Percentiles rank a stretch among this genome's conserved stretches.
Evolutionary conservation across 495 filamentous ascomycete genomes (phyloP).

Genomic region (Cercophora samala): DNA sequence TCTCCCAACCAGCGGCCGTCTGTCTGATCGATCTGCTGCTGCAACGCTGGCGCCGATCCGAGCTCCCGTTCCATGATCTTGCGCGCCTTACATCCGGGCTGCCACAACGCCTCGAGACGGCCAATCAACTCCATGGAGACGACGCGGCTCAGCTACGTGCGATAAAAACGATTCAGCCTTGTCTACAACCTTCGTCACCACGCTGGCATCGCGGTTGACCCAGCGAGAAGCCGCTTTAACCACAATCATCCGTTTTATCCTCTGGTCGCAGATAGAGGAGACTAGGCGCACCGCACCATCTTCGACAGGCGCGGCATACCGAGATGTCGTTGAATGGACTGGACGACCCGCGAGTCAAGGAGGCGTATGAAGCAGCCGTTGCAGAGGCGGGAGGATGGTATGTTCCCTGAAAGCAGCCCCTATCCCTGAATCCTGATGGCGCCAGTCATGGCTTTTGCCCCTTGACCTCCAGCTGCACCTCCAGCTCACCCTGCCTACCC

Average conservation of each 20-base stretch:
- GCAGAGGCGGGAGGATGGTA: conserved; percentile 94
- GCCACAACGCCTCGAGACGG: conserved; percentile 16
- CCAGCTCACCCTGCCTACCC: not conserved
- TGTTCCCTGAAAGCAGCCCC: conserved; percentile 30
- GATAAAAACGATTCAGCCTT: conserved; percentile 13
- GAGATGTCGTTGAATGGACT: conserved; percentile 97
- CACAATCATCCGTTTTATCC: conserved; percentile 18
- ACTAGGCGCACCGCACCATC: conserved; percentile 4
- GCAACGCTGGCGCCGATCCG: conserved; percentile 19
- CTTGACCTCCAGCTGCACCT: not conserved
- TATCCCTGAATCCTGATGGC: not conserved
- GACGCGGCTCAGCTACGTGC: conserved; percentile 9
- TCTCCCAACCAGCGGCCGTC: not conserved
- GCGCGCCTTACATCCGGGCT: conserved; percentile 18
- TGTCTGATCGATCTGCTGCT: conserved; percentile 14
- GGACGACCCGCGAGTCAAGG: conserved; percentile 74
- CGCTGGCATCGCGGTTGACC: conserved; percentile 16
- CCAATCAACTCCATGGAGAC: conserved; percentile 21
- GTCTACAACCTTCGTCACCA: conserved; percentile 15
- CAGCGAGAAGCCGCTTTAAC: conserved; percentile 15
- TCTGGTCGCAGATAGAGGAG: conserved; percentile 19
- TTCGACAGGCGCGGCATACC: conserved; percentile 16
- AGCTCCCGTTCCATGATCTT: conserved; percentile 25
- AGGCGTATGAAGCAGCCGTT: conserved; percentile 77
- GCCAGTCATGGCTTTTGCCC: not conserved